Conservation (phyloP, 2,329 filamentous ascomycete genomes). For the Colletotrichum falcatum region DNA sequence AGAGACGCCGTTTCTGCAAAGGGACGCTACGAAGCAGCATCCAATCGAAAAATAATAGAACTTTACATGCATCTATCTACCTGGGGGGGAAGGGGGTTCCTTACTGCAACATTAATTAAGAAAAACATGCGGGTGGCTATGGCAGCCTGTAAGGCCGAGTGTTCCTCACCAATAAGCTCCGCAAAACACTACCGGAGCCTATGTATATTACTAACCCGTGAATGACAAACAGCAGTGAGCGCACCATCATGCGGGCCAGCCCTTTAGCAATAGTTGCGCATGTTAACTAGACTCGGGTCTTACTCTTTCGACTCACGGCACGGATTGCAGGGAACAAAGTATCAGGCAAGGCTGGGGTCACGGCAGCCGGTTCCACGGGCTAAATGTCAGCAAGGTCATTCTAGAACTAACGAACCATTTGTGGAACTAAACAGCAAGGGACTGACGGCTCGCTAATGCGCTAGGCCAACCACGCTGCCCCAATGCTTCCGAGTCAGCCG, state of each 20-base stretch:
- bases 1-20: too few species aligned
- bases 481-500: background rate
- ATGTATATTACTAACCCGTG: too few species aligned
- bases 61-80: too few species aligned
- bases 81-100: too few species aligned
- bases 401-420: background rate
- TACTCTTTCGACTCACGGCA: background rate
- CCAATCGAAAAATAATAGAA: too few species aligned
- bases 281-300: background rate
- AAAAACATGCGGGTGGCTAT: too few species aligned
- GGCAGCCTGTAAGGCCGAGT: too few species aligned
- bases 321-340: background rate
- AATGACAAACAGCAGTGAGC: too few species aligned
- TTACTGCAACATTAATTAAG: too few species aligned
- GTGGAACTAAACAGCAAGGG: background rate
- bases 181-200: too few species aligned
- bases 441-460: background rate
- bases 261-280: background rate
- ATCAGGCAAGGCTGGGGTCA: background rate
- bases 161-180: too few species aligned
- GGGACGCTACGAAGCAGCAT: too few species aligned
- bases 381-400: conserved; percentile 7
- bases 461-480: background rate
- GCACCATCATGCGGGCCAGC: background rate
- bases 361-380: background rate